Evolutionary conservation across 148 eudicot species (phyloP), one percentile per base, ranked within the genome.

Genomic region (Persicaria maculosa): DNA sequence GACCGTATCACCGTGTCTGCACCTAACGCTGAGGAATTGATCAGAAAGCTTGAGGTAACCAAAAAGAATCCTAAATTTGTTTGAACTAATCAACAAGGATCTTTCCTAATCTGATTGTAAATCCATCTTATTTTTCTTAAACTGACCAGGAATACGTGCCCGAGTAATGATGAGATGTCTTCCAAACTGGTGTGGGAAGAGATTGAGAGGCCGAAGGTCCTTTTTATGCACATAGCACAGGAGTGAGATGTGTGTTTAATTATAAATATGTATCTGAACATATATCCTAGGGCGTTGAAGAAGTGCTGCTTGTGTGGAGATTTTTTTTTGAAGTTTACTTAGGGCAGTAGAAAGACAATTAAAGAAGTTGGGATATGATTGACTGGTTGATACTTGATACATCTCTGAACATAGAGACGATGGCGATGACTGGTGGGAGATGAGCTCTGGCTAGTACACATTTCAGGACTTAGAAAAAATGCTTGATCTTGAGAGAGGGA

Each of bases 1-100:
- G 91, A 95, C 45, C 84, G 94, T 1, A 95, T 95, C 53, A 91
- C 92, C 57, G 86, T 92, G 72, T 92, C 97, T 44, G 97, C 99
- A 43, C 99, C 97, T 20, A 87, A 91, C 4, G 97, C 97, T 59
- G 82, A 88, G 74, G 89, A 92, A 73, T 82, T 95, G 80, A 82
- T 95, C 84, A 80, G 65, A 75, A 80, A 90, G 74, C 99, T 95
- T 73, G 99, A 95, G 98, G 98, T 93, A 87, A 72, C 1, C 2
- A 16, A 70, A 44, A 47, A 7, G 9, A 44, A 14, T 20, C 2
- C 5, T 70, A 9, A 0, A 22, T 64, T 4, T 31, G 31, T 64
- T 15, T 43, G 10, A n/a, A 68, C 16, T 40, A 16, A 4, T 68
- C 9, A 17, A 44, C 4, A 68, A 40, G 45, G 1, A 3, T 70